phyloP scores from a whole-genome alignment of 768 basidiomycete genomes.

The Kondoa subrosea region DNA sequence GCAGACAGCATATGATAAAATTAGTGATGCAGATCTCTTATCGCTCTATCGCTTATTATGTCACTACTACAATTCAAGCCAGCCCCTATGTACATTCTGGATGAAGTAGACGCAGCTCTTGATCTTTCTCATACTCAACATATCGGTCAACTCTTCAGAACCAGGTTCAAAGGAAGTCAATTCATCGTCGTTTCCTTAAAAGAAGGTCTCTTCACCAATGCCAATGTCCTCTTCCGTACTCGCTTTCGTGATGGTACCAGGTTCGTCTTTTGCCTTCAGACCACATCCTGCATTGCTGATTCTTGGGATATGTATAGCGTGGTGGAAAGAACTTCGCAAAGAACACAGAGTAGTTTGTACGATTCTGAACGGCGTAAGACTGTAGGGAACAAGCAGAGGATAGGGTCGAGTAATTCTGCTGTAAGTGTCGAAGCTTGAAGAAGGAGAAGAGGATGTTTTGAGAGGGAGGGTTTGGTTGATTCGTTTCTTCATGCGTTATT shows the following conservation, averaged over 20 bases:
- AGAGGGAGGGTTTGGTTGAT: neutral
- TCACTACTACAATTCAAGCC: conserved; percentile 97
- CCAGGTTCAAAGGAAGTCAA: conserved; percentile 90
- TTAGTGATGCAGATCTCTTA: conserved; percentile 60
- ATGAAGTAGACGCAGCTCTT: conserved; percentile 94
- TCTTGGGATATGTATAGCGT: too few relatives aligned
- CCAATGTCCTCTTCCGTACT: conserved; percentile 79
- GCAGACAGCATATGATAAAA: too few relatives aligned
- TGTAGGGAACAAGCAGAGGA: neutral
- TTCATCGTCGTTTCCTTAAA: conserved; percentile 96
- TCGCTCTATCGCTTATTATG: conserved; percentile 96
- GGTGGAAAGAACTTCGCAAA: neutral
- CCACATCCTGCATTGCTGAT: neutral
- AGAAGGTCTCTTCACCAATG: conserved; percentile 80
- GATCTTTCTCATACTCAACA: conserved; percentile 90
- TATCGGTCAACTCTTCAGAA: conserved; percentile 93
- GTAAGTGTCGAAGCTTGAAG: neutral
- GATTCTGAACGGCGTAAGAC: conserved; percentile 1
- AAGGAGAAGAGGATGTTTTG: too few relatives aligned
- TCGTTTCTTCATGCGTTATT: neutral
- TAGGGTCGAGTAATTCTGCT: neutral
- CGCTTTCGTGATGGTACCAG: conserved; percentile 78
- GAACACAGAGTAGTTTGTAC: neutral
- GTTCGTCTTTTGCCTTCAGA: neutral
- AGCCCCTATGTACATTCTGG: conserved; percentile 96